Conservation (phyloP, 2,329 filamentous ascomycete genomes). For the Taxawa tesnikishii region DNA sequence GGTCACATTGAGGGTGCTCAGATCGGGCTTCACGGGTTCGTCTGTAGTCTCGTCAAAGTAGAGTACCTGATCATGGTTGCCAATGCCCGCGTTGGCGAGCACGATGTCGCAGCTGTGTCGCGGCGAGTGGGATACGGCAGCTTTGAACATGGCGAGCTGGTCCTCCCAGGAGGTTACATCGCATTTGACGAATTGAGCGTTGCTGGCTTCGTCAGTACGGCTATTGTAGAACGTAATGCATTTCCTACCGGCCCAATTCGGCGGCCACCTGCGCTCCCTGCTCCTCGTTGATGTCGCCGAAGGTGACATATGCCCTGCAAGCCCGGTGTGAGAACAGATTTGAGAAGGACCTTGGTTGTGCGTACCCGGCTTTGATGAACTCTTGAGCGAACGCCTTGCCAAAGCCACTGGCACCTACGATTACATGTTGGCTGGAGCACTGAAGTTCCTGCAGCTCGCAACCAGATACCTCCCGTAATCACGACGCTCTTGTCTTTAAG, state of each 20-base stretch:
- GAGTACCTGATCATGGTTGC: not conserved
- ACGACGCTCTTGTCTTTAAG: slow-evolving; percentile 33
- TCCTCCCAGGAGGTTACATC: slow-evolving; percentile 19
- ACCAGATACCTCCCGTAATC: too few relatives aligned
- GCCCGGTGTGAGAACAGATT: not conserved
- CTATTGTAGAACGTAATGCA: too few relatives aligned
- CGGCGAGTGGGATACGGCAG: slow-evolving; percentile 11
- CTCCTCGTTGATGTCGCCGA: slow-evolving; percentile 18
- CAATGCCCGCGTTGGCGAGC: slow-evolving; percentile 17
- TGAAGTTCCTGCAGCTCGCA: too few relatives aligned
- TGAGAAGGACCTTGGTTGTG: not conserved
- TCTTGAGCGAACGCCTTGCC: slow-evolving; percentile 4
- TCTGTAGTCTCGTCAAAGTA: slow-evolving; percentile 2
- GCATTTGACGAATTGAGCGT: slow-evolving; percentile 17
- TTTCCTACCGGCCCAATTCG: too few relatives aligned
- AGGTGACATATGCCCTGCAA: slow-evolving; percentile 21
- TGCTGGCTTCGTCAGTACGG: slow-evolving; percentile 5
- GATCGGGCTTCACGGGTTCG: slow-evolving; percentile 14
- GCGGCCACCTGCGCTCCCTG: slow-evolving; percentile 15
- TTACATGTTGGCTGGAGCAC: too few relatives aligned
- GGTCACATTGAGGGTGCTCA: slow-evolving; percentile 11
- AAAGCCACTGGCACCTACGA: slow-evolving; percentile 27
- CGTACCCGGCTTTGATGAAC: too few relatives aligned
- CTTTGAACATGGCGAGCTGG: slow-evolving; percentile 18
- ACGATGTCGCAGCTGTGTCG: slow-evolving; percentile 15